A percentile compares a stretch with the other conserved stretches of the same genome.
These are phyloP conservation scores for Rosa rugosa DNA, from an alignment of 306 rosid genomes.

Conservation along the genomic window DNA sequence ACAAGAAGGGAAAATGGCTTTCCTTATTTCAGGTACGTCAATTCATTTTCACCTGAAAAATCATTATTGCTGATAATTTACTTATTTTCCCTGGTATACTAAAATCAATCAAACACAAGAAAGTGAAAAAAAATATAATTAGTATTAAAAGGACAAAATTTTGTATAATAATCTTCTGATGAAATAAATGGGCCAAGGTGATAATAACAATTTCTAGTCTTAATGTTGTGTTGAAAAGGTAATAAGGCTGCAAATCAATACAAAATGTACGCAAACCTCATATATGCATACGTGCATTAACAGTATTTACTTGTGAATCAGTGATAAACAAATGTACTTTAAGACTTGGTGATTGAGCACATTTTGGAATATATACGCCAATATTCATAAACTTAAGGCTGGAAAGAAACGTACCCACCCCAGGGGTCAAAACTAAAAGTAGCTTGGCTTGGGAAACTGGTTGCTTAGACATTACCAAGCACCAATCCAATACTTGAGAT, in stretches of 20 bases:
- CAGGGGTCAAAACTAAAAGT: background rate
- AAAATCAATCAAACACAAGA: background rate
- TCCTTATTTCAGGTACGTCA: background rate
- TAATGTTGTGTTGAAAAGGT: no score
- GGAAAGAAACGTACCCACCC: background rate
- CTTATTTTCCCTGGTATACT: background rate
- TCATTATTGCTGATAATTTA: background rate
- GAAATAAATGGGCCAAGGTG: background rate
- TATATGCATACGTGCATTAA: background rate
- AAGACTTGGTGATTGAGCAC: background rate
- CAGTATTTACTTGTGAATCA: background rate
- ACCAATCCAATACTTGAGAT: background rate
- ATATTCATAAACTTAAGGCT: background rate
- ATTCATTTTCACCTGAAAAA: background rate
- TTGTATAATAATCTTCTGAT: background rate
- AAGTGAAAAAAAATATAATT: background rate
- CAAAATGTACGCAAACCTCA: background rate
- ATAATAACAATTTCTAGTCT: background rate
- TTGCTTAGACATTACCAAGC: constrained; percentile 1
- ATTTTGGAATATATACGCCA: background rate
- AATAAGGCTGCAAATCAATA: background rate
- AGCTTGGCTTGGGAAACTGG: background rate
- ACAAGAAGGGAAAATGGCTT: background rate
- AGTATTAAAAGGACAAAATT: background rate
- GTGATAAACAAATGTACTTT: background rate